These are phyloP conservation scores for Russula ochroleuca DNA, from an alignment of 768 basidiomycete genomes.

Conservation along the genomic window DNA sequence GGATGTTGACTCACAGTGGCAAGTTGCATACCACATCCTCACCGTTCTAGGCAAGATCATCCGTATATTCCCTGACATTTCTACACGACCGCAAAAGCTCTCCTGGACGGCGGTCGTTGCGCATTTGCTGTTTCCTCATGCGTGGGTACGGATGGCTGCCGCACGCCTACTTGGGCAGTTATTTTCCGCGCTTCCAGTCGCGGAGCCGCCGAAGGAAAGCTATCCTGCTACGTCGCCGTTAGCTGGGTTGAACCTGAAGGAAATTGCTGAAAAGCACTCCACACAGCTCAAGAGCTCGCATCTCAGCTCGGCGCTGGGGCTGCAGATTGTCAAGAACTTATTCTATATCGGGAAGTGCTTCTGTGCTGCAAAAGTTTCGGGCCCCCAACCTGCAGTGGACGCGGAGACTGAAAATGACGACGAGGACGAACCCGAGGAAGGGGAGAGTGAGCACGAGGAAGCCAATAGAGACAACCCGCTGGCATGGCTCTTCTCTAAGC, in stretches of 20 bases:
- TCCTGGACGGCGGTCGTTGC: constrained; percentile 59
- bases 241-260: constrained; percentile 1
- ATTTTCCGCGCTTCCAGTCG: constrained; percentile 51
- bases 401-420: constrained; percentile 33
- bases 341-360: constrained; percentile 92
- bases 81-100: constrained; percentile 44
- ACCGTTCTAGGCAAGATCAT: constrained; percentile 61
- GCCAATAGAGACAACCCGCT: constrained; percentile 46
- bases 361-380: constrained; percentile 38
- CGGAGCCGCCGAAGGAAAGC: constrained; percentile 33
- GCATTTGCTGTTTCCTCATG: constrained; percentile 84
- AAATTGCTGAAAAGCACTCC: constrained; percentile 9
- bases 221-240: constrained; percentile 29
- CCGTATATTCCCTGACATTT: constrained; percentile 49
- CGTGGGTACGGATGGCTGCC: constrained; percentile 86
- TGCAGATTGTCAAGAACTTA: constrained; percentile 90
- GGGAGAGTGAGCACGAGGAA: constrained; percentile 15
- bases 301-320: constrained; percentile 62
- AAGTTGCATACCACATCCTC: constrained; percentile 76
- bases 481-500: constrained; percentile 90
- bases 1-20: constrained; percentile 68
- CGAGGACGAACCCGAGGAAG: constrained; percentile 16
- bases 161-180: constrained; percentile 70
- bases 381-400: constrained; percentile 29
- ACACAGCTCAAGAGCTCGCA: constrained; percentile 78